Base-by-base conservation (phyloP, 2,329 filamentous ascomycete genomes). In the Aspergillus calidoustus region DNA sequence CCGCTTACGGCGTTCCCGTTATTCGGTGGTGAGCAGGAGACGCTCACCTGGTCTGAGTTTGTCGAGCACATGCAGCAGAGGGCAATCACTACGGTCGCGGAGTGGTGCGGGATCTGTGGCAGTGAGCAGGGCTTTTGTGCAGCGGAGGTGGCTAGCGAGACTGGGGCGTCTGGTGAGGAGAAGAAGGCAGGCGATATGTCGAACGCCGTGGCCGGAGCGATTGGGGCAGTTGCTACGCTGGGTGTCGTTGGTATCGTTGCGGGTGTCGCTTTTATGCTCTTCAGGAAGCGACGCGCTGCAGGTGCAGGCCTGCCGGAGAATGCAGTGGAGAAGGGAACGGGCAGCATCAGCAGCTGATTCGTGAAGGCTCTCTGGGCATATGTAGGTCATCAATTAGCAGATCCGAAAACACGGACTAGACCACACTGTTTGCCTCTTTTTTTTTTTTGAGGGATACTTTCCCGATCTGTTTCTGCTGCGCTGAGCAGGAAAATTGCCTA, bases 91-190 rank as follows among this genome's bases (percentile, higher is more conserved):
- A 82, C 84, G 56, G 87, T 86, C 9, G 70, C 81, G 61, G 77
- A 85, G 57, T 96, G 92, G 91, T 96, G 92, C 78, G 72, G 72
- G 1, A 83, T 84, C 61, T 96, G 92, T 75, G 89, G 90, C 7
- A 91, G 90, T 77, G 83, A 82, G 0, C 88, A 86, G 0, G 89
- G 87, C 9, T 69, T 76, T 13, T 68, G 74, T 4, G 65, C 66
- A 23, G 59, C 66, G 17, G 68, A 17, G 23, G n/a, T n/a, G 3
- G 51, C 2, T 3, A 44, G 51, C 7, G 31, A 22, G 1, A 62
- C 67, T 13, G 64, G 74, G 0, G 49, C 31, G 11, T 22, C 54
- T 5, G 49, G 50, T 3, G 62, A 66, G 28, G 59, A 52, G 3
- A 30, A 34, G 1, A 69, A 63, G 23, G 70, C 65, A 30, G 72